phyloP scores from a whole-genome alignment of 495 filamentous ascomycete species.

The Filosporella fistucella region DNA sequence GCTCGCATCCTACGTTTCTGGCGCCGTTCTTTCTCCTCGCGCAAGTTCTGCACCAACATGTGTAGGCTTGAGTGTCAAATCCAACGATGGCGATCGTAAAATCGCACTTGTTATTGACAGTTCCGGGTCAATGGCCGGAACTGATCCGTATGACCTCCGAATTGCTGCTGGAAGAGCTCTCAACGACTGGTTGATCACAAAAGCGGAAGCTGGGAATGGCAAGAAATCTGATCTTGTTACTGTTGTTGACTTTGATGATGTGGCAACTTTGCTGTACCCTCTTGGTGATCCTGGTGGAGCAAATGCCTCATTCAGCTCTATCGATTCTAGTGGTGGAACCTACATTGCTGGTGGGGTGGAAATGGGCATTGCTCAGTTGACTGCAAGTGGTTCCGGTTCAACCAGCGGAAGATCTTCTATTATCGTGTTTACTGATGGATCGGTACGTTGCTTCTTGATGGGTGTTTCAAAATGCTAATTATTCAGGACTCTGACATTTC shows the following conservation, averaged over 20 bases:
- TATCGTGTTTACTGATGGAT: slow-evolving; percentile 32
- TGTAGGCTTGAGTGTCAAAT: not conserved
- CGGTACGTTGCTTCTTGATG: not conserved
- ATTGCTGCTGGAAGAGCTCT: slow-evolving; percentile 24
- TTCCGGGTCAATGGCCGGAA: slow-evolving; percentile 24
- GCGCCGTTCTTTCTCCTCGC: slow-evolving; percentile 17
- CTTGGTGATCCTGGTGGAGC: slow-evolving; percentile 26
- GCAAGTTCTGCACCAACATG: slow-evolving; percentile 14
- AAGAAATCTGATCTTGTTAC: slow-evolving; percentile 26
- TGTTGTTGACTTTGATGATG: slow-evolving; percentile 24
- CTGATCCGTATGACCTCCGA: slow-evolving; percentile 26
- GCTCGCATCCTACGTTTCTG: not conserved
- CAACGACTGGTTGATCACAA: slow-evolving; percentile 24
- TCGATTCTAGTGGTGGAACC: slow-evolving; percentile 13
- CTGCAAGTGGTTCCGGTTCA: slow-evolving; percentile 7
- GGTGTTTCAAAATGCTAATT: not conserved
- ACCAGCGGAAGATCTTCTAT: slow-evolving; percentile 25
- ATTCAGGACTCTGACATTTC: not conserved
- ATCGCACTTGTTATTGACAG: slow-evolving; percentile 26
- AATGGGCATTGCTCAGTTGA: slow-evolving; percentile 23
- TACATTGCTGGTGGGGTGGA: slow-evolving; percentile 25
- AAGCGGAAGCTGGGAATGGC: slow-evolving; percentile 9
- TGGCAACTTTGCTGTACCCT: slow-evolving; percentile 19
- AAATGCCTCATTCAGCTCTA: slow-evolving; percentile 14
- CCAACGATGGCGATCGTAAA: slow-evolving; percentile 13